A percentile compares a stretch with the other conserved stretches of the same genome.
Evolutionary conservation across 2,329 filamentous ascomycete species (phyloP).

Genomic region (Botrytis hyacinthi): DNA sequence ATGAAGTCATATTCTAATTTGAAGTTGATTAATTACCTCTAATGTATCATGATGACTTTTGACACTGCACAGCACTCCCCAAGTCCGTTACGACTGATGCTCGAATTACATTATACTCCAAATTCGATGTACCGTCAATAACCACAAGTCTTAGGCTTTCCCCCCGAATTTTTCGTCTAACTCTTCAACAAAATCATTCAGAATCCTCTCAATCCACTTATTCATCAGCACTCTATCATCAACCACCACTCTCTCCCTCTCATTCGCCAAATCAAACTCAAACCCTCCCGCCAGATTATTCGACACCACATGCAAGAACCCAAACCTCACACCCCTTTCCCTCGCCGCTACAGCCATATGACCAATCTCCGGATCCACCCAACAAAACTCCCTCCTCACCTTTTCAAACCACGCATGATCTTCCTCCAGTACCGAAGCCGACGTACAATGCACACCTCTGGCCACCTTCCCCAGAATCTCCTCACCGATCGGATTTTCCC

Average conservation of each 20-base stretch:
- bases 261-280: conserved; percentile 8
- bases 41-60: neutral
- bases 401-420: neutral
- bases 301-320: conserved; percentile 4
- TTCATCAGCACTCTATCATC: neutral
- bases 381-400: neutral
- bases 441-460: neutral
- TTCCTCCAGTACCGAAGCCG: conserved; percentile 1
- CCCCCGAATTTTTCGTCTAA: neutral
- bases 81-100: too few relatives aligned
- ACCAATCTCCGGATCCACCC: conserved; percentile 7
- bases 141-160: neutral
- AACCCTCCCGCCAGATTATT: neutral
- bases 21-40: neutral
- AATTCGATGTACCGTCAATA: neutral
- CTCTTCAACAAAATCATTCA: neutral
- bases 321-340: neutral
- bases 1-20: neutral
- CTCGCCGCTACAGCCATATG: conserved; percentile 7
- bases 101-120: neutral
- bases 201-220: neutral
- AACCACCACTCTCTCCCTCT: neutral
- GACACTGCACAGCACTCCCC: neutral
- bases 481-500: neutral
- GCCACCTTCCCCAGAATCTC: neutral